Evolutionary conservation across 1,139 yeast species (phyloP).

Genomic region (Hansenula lynferdii): DNA sequence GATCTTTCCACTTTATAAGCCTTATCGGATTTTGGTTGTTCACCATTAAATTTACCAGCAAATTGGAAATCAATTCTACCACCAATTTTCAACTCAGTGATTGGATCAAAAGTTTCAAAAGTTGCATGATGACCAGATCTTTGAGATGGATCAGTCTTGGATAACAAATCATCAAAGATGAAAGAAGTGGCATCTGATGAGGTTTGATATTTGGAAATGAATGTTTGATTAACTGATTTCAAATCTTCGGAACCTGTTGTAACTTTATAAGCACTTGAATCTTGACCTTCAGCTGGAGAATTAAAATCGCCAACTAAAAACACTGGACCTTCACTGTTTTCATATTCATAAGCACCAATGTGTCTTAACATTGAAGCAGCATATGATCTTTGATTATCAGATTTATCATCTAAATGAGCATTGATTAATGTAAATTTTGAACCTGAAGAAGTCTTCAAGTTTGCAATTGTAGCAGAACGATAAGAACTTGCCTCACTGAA

Average conservation of each 20-base stretch:
- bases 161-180: conserved; percentile 22
- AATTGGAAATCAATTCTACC: conserved; percentile 35
- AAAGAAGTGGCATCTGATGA: conserved; percentile 11
- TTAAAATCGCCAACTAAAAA: conserved; percentile 39
- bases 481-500: conserved; percentile 40
- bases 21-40: conserved; percentile 9
- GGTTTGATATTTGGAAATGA: conserved; percentile 16
- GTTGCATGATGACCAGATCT: conserved; percentile 31
- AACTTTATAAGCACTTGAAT: conserved; percentile 31
- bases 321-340: conserved; percentile 30
- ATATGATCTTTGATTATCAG: conserved; percentile 34
- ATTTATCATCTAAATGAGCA: conserved; percentile 41
- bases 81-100: conserved; percentile 26
- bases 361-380: conserved; percentile 31
- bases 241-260: conserved; percentile 24
- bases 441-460: conserved; percentile 19
- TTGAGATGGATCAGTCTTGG: conserved; percentile 16
- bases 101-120: conserved; percentile 35
- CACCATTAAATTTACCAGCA: conserved; percentile 27
- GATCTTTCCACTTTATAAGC: conserved; percentile 18
- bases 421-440: conserved; percentile 34
- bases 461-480: conserved; percentile 38
- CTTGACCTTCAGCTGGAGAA: conserved; percentile 27
- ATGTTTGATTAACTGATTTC: conserved; percentile 21
- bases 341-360: conserved; percentile 26